A percentile compares a stretch with the other conserved stretches of the same genome.
Evolutionary conservation across 208 protist species (phyloP).

Genomic region (Crithidia fasciculata): DNA sequence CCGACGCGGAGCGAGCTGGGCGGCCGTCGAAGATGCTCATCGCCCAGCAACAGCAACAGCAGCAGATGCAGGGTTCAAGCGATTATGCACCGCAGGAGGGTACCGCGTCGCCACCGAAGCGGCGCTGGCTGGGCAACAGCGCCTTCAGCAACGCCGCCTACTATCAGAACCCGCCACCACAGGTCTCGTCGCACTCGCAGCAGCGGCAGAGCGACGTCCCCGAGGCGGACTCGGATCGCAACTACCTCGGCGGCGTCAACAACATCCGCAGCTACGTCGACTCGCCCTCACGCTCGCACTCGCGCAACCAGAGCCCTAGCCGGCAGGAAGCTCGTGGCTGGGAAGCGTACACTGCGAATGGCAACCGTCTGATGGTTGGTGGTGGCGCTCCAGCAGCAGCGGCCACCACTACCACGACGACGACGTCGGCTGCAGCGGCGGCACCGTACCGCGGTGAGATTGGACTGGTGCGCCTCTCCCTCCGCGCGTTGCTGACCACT

Average conservation of each 20-base stretch:
- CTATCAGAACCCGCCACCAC: slow-evolving; percentile 7
- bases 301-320: slow-evolving; percentile 8
- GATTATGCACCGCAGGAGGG: not conserved
- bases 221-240: slow-evolving; percentile 5
- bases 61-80: slow-evolving; percentile 2
- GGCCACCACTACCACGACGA: not conserved
- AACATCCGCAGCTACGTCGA: slow-evolving; percentile 24
- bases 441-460: slow-evolving; percentile 47
- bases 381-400: no score
- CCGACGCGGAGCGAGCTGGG: slow-evolving; percentile 1
- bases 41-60: slow-evolving; percentile 23
- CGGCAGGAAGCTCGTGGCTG: not conserved
- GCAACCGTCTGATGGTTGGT: no score
- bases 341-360: not conserved
- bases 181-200: not conserved
- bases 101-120: slow-evolving; percentile 1
- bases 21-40: slow-evolving; percentile 19
- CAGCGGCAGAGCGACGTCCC: not conserved
- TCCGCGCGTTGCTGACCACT: slow-evolving; percentile 71
- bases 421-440: not conserved
- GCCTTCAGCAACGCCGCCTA: slow-evolving; percentile 9
- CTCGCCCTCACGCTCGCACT: slow-evolving; percentile 11
- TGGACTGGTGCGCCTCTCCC: slow-evolving; percentile 60
- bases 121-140: not conserved
- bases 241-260: slow-evolving; percentile 24